Base-by-base conservation (phyloP, 2,329 filamentous ascomycete genomes). In the Alternaria atra region DNA sequence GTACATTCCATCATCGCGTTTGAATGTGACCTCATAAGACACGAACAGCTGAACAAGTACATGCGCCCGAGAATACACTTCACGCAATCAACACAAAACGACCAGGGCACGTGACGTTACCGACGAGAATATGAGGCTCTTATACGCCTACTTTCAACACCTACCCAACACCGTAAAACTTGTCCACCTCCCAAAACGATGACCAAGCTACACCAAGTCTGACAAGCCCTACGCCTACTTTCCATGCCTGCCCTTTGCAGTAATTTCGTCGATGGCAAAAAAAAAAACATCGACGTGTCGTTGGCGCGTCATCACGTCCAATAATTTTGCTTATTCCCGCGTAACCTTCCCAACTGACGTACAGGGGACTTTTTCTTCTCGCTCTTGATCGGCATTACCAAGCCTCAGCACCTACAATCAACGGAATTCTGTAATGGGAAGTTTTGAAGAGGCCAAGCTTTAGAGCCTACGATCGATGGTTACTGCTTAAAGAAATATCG, bases 61-160 rank as follows among this genome's bases (percentile, higher is more conserved):
- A 37, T 15, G 37, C 5, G 30, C 20, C 4, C 37, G 4, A 47
- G 30, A 58, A 58, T 39, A 52, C 15, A 23, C 13, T 1, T 12
- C 4, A 34, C 9, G 20, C 30, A 17, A 17, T 39, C 55, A 9
- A n/a, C 32, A 39, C 5, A 32, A 13, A 47, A 17, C 17, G 23
- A 13, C 25, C 15, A 23, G n/a, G 3, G 44, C 55, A 40, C 32
- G 44, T 35, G 39, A 52, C 40, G 44, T 37, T 50, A 13, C 42
- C 17, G 27, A 27, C 34, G 32, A 44, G 52, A 27, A 51, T 27
- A 55, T 44, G 52, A 60, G 57, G 52, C 57, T 60, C 57, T 56
- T 20, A 32, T 51, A 43, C 57, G 57, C 57, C 57, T 60, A 56
- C 48, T 60, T 57, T 60, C 58, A 17, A 60, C 58, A 60, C 58